Percentiles rank a stretch among this genome's conserved stretches.
phyloP scores from a whole-genome alignment of 2,329 filamentous ascomycete genomes.

The Beauveria sp. region DNA sequence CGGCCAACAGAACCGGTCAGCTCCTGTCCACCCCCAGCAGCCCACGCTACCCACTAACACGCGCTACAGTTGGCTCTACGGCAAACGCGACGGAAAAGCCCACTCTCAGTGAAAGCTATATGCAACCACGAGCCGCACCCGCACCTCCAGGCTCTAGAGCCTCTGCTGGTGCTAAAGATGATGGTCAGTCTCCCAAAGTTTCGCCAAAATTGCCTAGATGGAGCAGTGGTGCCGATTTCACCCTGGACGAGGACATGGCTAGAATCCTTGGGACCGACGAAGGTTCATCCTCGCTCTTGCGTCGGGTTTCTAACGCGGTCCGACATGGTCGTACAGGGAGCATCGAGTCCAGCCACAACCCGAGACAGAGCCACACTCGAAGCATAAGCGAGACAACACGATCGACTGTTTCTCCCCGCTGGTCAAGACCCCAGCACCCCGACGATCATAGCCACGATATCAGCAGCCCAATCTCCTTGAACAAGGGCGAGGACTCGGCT shows the following conservation, averaged over 20 bases:
- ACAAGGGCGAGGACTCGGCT: constrained; percentile 57
- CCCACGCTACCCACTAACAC: constrained; percentile 14
- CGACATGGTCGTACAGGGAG: constrained; percentile 88
- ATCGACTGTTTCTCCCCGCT: constrained; percentile 56
- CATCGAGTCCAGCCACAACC: constrained; percentile 46
- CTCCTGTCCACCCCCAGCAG: background rate
- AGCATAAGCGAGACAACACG: constrained; percentile 63
- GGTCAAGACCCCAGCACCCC: constrained; percentile 59
- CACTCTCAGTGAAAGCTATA: constrained; percentile 42
- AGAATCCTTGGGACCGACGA: constrained; percentile 77
- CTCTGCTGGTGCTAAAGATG: constrained; percentile 36
- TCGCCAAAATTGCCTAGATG: constrained; percentile 65
- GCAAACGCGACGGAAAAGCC: constrained; percentile 14
- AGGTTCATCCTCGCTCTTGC: constrained; percentile 69
- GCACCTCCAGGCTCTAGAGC: constrained; percentile 35
- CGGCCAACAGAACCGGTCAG: constrained; percentile 37
- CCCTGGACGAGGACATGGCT: constrained; percentile 91
- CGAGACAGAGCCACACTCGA: constrained; percentile 45
- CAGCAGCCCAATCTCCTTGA: constrained; percentile 62
- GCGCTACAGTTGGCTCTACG: constrained; percentile 29
- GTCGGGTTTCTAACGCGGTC: constrained; percentile 86
- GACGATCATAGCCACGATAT: constrained; percentile 56
- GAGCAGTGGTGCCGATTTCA: constrained; percentile 80
- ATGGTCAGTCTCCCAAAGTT: constrained; percentile 35
- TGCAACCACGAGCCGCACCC: constrained; percentile 50